Percentiles rank a stretch among this genome's conserved stretches.
Evolutionary conservation across 2,329 filamentous ascomycete species (phyloP).

Genomic region (Tolypocladium tundrense): DNA sequence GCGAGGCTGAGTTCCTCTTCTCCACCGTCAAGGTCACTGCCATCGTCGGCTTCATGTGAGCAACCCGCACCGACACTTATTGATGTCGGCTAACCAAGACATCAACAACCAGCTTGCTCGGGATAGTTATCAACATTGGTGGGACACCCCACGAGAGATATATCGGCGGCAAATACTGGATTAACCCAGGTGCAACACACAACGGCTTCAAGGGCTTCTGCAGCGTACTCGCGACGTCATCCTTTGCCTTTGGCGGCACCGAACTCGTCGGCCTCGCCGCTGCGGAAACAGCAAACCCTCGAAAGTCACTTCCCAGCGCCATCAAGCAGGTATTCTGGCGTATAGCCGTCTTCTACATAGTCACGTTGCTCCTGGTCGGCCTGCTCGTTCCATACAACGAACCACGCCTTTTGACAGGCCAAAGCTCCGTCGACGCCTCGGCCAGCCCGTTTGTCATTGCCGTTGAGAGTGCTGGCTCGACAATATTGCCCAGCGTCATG

Average conservation of each 20-base stretch:
- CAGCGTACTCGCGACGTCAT: slow-evolving; percentile 65
- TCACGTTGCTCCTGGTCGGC: slow-evolving; percentile 71
- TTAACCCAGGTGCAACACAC: slow-evolving; percentile 68
- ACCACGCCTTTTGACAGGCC: slow-evolving; percentile 45
- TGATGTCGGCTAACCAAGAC: not conserved
- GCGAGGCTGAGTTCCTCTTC: slow-evolving; percentile 83
- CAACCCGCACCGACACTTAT: slow-evolving; percentile 14
- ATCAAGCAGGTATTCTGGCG: slow-evolving; percentile 95
- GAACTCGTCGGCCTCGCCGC: slow-evolving; percentile 69
- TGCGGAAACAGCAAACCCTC: slow-evolving; percentile 66
- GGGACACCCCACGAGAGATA: slow-evolving; percentile 65
- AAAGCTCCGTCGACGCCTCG: slow-evolving; percentile 51
- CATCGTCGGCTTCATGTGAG: slow-evolving; percentile 76
- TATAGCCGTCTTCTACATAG: slow-evolving; percentile 81
- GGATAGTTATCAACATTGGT: slow-evolving; percentile 75
- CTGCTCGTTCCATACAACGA: slow-evolving; percentile 71
- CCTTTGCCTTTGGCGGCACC: slow-evolving; percentile 67
- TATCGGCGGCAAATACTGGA: slow-evolving; percentile 72
- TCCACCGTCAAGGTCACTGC: slow-evolving; percentile 78
- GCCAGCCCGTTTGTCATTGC: slow-evolving; percentile 92
- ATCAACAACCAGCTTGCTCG: slow-evolving; percentile 52
- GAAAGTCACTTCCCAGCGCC: slow-evolving; percentile 73
- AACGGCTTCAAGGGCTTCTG: slow-evolving; percentile 75
- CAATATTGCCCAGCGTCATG: slow-evolving; percentile 76
- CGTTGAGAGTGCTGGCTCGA: slow-evolving; percentile 74